Base-by-base conservation (phyloP, 768 basidiomycete genomes). In the Rhizopogon sp. region DNA sequence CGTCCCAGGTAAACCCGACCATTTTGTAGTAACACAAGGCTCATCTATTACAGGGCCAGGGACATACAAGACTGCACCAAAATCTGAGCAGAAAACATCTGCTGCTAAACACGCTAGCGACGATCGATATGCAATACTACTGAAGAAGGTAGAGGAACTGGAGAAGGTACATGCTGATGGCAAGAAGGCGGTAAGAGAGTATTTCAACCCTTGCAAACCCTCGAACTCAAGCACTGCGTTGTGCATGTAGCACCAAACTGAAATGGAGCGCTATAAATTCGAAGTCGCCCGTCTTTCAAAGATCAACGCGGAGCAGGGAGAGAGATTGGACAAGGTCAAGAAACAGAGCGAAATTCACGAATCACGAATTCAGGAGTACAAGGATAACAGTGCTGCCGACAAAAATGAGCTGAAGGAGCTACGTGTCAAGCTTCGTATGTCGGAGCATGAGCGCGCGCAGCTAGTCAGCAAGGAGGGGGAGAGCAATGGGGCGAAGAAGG, bases 341-440 rank as follows among this genome's bases (percentile, higher is more conserved):
- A 86, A 81, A 63, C 84, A 84, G 55, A 78, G 74, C 29, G 80
- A 82, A 3, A 55, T 70, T 5, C 76, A 83, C 43, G 87, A 88
- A 31, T 58, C 67, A n/a, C 80, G 82, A 40, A 60, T 87, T 3
- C 81, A 83, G 40, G 87, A 87, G 47, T 70, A 84, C 56, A 87
- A 81, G 67, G 82, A 78, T 60, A 54, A 68, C 17, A 69, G 72
- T 16, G 56, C 67, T 0, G 57, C 72, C 0, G 84, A 87, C 55
- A 81, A 87, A 61, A 68, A 73, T 0, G 86, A 89, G 64, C 64
- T 87, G 63, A 88, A 82, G 61, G 85, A 83, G 20, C 64, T 87
- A 5, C 79, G 81, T 14, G 63, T 74, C 39, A 88, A 84, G 66
- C 70, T 88, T 31, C 77, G 82, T 16, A 64, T 71, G 47, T 72